phyloP scores from a whole-genome alignment of 2,329 filamentous ascomycete species.

The Teratosphaeria viscida region DNA sequence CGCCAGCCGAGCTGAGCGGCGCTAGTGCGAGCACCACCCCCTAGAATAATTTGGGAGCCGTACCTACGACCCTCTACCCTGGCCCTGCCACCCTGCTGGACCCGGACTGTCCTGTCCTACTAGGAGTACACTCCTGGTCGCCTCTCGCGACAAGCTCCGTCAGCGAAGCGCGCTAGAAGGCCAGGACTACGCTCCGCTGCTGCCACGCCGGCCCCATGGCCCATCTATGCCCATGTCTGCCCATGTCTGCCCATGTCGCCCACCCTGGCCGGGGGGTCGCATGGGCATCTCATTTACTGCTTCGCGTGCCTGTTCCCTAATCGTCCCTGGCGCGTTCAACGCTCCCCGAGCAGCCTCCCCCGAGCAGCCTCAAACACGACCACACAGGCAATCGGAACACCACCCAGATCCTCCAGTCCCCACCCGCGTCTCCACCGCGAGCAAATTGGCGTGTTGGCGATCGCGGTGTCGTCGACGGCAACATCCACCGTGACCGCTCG shows the following conservation, averaged over 20 bases:
- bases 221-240: background rate
- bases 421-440: background rate
- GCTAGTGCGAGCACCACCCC: background rate
- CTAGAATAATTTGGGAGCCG: background rate
- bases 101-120: no score
- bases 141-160: background rate
- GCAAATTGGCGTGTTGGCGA: background rate
- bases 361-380: background rate
- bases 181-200: background rate
- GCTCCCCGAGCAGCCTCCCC: background rate
- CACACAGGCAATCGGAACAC: background rate
- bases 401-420: background rate
- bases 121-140: no score
- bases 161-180: background rate
- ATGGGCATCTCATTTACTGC: background rate
- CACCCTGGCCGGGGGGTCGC: background rate
- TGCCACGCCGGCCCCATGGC: background rate
- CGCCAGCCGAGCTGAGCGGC: background rate
- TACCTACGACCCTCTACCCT: background rate
- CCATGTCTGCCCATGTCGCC: background rate
- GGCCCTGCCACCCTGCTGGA: background rate
- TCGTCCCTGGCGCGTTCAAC: background rate
- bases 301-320: background rate
- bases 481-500: background rate
- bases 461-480: background rate